A percentile compares a stretch with the other conserved stretches of the same genome.
These are phyloP conservation scores for Suaeda aralocaspica DNA, from an alignment of 148 eudicot species.

Conservation along the genomic window DNA sequence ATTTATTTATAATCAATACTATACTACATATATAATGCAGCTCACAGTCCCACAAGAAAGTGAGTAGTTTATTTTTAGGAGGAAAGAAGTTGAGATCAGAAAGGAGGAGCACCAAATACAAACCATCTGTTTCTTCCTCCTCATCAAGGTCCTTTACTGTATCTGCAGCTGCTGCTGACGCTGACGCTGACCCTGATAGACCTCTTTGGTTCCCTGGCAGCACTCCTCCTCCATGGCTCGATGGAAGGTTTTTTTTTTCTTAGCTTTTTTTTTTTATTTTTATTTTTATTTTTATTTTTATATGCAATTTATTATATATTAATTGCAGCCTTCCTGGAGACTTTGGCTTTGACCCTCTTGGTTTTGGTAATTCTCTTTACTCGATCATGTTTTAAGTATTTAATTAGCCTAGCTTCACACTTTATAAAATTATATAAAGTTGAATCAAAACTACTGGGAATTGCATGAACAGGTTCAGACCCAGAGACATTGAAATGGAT, in stretches of 20 bases:
- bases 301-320: background rate
- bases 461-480: conserved; percentile 67
- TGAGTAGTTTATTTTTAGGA: conserved; percentile 61
- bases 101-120: conserved; percentile 37
- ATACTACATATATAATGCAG: no score
- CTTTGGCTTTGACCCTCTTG: conserved; percentile 98
- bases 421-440: no score
- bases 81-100: conserved; percentile 66
- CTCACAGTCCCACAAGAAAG: conserved; percentile 73
- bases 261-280: background rate
- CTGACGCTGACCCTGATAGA: conserved; percentile 77
- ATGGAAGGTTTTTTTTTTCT: conserved; percentile 58
- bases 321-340: conserved; percentile 92
- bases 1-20: no score
- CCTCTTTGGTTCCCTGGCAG: conserved; percentile 99
- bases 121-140: conserved; percentile 30
- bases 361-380: conserved; percentile 90
- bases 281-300: background rate
- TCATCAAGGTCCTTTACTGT: conserved; percentile 30
- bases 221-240: conserved; percentile 95
- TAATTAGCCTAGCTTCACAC: no score
- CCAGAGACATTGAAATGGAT: conserved; percentile 90
- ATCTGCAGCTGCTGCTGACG: conserved; percentile 66
- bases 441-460: no score
- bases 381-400: no score